These are phyloP conservation scores for Apiospora kogelbergensis DNA, from an alignment of 2,329 filamentous ascomycete genomes.

Conservation along the genomic window DNA sequence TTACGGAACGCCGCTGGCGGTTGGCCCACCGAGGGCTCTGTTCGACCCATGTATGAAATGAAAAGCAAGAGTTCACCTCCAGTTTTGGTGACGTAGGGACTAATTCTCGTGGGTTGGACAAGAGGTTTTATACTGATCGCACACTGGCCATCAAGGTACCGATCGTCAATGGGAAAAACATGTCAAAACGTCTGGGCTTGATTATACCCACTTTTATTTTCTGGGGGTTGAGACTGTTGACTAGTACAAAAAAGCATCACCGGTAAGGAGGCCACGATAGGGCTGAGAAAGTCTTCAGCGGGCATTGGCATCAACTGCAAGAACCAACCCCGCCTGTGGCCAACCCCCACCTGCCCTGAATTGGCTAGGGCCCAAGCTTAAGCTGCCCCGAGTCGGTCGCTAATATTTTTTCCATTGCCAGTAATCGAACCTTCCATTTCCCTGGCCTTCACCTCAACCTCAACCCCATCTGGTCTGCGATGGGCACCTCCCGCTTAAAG, in stretches of 20 bases:
- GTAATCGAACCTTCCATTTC: not conserved
- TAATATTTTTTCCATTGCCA: too few species aligned
- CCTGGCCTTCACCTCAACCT: too few species aligned
- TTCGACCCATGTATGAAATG: conserved; percentile 26
- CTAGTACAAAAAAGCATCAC: not conserved
- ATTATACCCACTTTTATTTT: not conserved
- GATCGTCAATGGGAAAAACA: not conserved
- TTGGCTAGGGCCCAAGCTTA: not conserved
- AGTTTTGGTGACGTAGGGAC: not conserved
- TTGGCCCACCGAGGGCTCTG: conserved; percentile 28
- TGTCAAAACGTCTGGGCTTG: not conserved
- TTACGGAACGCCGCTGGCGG: conserved; percentile 31
- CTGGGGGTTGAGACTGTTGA: not conserved
- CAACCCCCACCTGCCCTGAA: not conserved
- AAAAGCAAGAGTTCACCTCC: too few species aligned
- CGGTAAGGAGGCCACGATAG: not conserved
- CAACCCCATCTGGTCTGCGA: too few species aligned
- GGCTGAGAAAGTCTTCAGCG: not conserved
- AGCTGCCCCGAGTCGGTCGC: not conserved
- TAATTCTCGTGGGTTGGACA: not conserved
- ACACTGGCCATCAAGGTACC: not conserved
- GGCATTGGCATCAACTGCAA: not conserved
- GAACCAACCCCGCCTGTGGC: not conserved
- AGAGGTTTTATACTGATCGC: not conserved
- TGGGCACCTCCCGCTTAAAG: not conserved